A percentile compares a stretch with the other conserved stretches of the same genome.
phyloP scores from a whole-genome alignment of 1,284 basidiomycete species.

The Marasmius tenuissimus region DNA sequence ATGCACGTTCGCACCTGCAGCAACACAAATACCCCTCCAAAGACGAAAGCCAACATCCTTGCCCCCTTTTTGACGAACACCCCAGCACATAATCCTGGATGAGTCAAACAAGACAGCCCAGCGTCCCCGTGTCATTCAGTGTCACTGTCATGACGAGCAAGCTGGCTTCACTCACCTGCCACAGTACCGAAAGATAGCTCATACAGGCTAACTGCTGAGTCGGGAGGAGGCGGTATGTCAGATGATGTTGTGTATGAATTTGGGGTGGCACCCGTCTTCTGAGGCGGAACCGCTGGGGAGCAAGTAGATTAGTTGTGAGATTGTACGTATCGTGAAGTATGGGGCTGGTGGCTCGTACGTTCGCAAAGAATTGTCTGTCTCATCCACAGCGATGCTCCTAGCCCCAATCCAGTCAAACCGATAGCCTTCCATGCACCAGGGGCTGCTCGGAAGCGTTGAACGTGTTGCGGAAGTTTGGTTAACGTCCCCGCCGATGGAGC shows the following conservation, averaged over 20 bases:
- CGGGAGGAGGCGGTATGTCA: conserved; percentile 47
- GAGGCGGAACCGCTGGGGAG: not conserved
- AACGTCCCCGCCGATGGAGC: not conserved
- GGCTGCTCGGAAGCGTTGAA: not conserved
- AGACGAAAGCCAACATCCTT: conserved; percentile 77
- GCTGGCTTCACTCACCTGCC: conserved; percentile 37
- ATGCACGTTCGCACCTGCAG: conserved; percentile 64
- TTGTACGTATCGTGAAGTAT: not conserved
- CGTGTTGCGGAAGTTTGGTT: not conserved
- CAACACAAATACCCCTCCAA: conserved; percentile 85
- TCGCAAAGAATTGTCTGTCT: conserved; percentile 35
- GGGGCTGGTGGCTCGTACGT: conserved; percentile 23
- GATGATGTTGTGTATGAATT: not conserved
- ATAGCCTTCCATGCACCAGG: conserved; percentile 13
- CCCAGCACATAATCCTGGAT: conserved; percentile 74
- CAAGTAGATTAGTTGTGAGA: not conserved
- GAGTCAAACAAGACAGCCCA: not conserved
- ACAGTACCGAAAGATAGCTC: conserved; percentile 88
- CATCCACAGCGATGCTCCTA: conserved; percentile 31
- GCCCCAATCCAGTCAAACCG: conserved; percentile 34
- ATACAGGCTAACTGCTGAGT: conserved; percentile 75
- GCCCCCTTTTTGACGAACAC: conserved; percentile 95
- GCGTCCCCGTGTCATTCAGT: not conserved
- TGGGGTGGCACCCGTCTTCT: not conserved
- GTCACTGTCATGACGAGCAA: not conserved